Base-by-base conservation (phyloP, 2,329 filamentous ascomycete species). In the Claviceps sp. region DNA sequence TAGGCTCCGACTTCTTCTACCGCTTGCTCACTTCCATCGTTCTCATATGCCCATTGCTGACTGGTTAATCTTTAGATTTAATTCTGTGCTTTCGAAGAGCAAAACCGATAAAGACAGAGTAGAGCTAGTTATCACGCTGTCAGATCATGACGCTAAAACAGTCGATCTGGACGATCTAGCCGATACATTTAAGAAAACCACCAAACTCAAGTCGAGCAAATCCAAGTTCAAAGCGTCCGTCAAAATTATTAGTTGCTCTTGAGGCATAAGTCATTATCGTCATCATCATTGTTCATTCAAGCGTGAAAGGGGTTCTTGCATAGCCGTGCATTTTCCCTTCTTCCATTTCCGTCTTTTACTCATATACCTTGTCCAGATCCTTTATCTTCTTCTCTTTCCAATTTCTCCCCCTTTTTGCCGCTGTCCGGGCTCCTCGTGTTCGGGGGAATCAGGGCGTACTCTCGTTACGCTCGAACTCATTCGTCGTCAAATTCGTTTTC, bases 91-190 rank as follows among this genome's bases (percentile, higher is more conserved):
- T 24, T 44, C 22, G 26, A 36, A 51, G n/a, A 51, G 30, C 4
- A 50, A 56, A 40, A 59, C 66, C 40, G 61, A 62, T 14, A 71
- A 71, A 50, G 57, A 65, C 52, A 67, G 63, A 51, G 56, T 73
- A 47, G 54, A 60, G n/a, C 58, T 74, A 36, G 62, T 59, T 11
- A 65, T 74, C 20, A 59, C 57, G 36, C 54, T 73, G 38, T 59
- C 61, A 44, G 51, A 63, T 47, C 55, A 62, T 20, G 60, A 60
- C 41, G 57, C 57, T 6, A 57, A 60, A 47, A 63, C 63, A 24
- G 48, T 72, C 45, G 60, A 67, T 51, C 50, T 62, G n/a, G 59
- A 66, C 45, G 61, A 65, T 11, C 54, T 74, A 46, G 48, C 57
- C 47, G 63, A 65, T 41, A 57, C 54, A 22, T 61, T 72, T 54